Evolutionary conservation across 768 basidiomycete genomes (phyloP).

Genomic region (Calocybe indica): DNA sequence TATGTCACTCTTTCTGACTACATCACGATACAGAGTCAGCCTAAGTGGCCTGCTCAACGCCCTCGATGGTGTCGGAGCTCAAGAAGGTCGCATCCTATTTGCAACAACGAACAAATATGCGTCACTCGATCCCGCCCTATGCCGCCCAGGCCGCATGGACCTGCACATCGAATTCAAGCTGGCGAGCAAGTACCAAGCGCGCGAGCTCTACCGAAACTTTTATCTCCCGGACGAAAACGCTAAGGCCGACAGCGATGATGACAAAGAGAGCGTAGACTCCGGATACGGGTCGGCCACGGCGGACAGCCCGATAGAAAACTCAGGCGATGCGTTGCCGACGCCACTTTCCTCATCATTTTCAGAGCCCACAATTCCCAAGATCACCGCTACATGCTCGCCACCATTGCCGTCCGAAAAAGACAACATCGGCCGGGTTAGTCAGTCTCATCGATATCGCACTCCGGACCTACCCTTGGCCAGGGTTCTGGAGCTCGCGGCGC

Average conservation of each 20-base stretch:
- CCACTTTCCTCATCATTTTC: neutral
- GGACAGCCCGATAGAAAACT: conserved; percentile 16
- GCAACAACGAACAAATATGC: conserved; percentile 75
- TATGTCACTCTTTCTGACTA: neutral
- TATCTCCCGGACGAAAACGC: conserved; percentile 41
- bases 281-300: conserved; percentile 15
- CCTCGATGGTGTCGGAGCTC: conserved; percentile 74
- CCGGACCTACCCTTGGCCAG: conserved; percentile 34
- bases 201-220: conserved; percentile 62
- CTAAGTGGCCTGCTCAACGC: conserved; percentile 73
- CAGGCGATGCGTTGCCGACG: conserved; percentile 5
- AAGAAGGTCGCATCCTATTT: conserved; percentile 78
- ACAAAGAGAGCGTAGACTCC: conserved; percentile 13
- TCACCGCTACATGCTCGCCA: neutral
- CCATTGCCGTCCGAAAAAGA: conserved; percentile 7
- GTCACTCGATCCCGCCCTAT: conserved; percentile 67
- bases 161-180: conserved; percentile 71
- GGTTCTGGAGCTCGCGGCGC: conserved; percentile 41
- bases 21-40: conserved; percentile 33
- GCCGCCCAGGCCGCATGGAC: conserved; percentile 78
- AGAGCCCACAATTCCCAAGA: conserved; percentile 1
- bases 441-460: conserved; percentile 26
- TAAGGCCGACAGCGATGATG: conserved; percentile 15
- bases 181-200: conserved; percentile 65
- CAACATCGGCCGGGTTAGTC: conserved; percentile 8